Base-by-base conservation (phyloP, 2,329 filamentous ascomycete genomes). In the Colletotrichum brevisporum region DNA sequence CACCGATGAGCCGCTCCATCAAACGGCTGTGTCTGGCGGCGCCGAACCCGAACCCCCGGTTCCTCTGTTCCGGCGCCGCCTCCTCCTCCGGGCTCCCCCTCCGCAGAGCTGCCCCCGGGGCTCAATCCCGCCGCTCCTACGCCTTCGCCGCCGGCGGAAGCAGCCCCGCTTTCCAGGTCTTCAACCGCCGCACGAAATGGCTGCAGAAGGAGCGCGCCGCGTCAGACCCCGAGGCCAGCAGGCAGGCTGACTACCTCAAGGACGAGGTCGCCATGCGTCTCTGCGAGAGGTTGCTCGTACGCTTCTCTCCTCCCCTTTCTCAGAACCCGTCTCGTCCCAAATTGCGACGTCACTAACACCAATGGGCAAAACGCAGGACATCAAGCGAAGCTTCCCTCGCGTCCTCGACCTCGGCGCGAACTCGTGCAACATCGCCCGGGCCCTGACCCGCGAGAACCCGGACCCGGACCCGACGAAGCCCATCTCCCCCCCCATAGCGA, bases 381-480 rank as follows among this genome's bases (percentile, higher is more conserved):
- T 99, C 83, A 97, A 97, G 75, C 92, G 96, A 39, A 86, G 90
- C 65, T 98, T 97, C 75, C 89, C 92, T 52, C 87, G 89, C 73
- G 94, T 94, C 26, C 92, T 99, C 70, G 96, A 99, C 80, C 90
- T 98, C 39, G 96, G 96, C 71, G 95, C 96, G 71, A 97, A 98
- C 79, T 94, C 95, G 71, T 98, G 95, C 86, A 97, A 98, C 80
- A 90, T 99, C 70, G 95, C 95, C 21, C 90, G 92, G 71, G 92
- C 93, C 65, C 87, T 98, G 53, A 92, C 91, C 74, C 84, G 90
- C 71, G 86, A 90, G 66, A 90, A 94, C 76, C 89, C 90, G 1
- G 90, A 93, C 76, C 86, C 85, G 8, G 85, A 87, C 73, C 83
- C 86, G 6, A 76, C 80, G n/a, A 84, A 82, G 58, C 88, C 90